Conservation (phyloP, 768 basidiomycete species). For the Termitomyces sp. region DNA sequence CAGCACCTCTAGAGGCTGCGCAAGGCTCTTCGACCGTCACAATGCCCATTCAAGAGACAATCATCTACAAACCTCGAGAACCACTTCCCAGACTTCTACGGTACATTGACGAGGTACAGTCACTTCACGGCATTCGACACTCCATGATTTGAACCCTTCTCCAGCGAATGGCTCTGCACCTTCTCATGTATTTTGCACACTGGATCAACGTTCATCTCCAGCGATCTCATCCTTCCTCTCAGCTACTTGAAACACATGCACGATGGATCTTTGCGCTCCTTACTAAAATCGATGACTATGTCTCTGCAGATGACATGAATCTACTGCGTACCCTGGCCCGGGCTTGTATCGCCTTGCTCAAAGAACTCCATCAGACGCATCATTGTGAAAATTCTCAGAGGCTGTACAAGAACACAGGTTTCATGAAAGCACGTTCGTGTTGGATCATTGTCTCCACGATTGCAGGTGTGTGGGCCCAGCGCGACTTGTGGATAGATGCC, state of each 20-base stretch:
- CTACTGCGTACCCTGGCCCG: conserved; percentile 72
- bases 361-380: conserved; percentile 21
- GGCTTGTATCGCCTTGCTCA: conserved; percentile 54
- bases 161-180: conserved; percentile 65
- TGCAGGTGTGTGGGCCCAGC: conserved; percentile 70
- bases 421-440: conserved; percentile 44
- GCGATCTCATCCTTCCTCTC: conserved; percentile 27
- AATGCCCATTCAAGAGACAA: not conserved
- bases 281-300: conserved; percentile 58
- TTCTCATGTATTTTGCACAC: conserved; percentile 79
- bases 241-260: conserved; percentile 52
- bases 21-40: not conserved
- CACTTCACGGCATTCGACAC: not conserved
- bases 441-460: conserved; percentile 72
- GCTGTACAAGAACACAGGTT: conserved; percentile 5
- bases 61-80: conserved; percentile 38
- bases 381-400: conserved; percentile 7
- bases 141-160: conserved; percentile 8
- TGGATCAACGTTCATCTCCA: conserved; percentile 69
- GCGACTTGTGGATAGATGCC: conserved; percentile 77
- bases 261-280: conserved; percentile 79
- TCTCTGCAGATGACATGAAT: conserved; percentile 74
- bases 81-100: conserved; percentile 53
- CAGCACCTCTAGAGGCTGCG: conserved; percentile 23
- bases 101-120: conserved; percentile 62